A percentile compares a stretch with the other conserved stretches of the same genome.
Evolutionary conservation across 2,329 filamentous ascomycete genomes (phyloP).

Genomic region (Trichoderma sp.): DNA sequence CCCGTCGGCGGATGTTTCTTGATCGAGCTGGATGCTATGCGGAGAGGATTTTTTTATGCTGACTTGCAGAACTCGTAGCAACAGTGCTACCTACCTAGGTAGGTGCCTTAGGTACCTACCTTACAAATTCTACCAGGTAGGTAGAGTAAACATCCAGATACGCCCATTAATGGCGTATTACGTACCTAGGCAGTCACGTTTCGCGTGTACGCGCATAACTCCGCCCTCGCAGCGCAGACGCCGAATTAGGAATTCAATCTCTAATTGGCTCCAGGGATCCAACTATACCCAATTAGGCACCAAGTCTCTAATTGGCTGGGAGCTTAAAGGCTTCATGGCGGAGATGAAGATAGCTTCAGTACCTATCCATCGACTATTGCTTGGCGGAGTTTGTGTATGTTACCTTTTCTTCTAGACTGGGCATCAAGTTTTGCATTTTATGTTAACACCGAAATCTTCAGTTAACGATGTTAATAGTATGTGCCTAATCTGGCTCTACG

Average conservation of each 20-base stretch:
- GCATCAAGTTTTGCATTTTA: neutral
- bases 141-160: too few species aligned
- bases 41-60: too few species aligned
- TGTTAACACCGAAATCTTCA: neutral
- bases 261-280: constrained; percentile 17
- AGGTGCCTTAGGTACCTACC: too few species aligned
- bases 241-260: constrained; percentile 28
- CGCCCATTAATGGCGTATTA: neutral
- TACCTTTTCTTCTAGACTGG: neutral
- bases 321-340: neutral
- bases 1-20: too few species aligned
- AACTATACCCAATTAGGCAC: constrained; percentile 26
- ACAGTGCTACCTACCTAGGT: too few species aligned
- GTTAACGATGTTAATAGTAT: neutral
- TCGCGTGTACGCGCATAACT: neutral
- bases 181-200: neutral
- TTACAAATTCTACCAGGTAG: too few species aligned
- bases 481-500: neutral
- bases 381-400: neutral
- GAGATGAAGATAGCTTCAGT: neutral
- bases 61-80: too few species aligned
- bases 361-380: neutral
- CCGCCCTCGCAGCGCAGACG: neutral
- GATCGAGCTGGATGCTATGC: too few species aligned
- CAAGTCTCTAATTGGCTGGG: neutral